Base-by-base conservation (phyloP, 2,329 filamentous ascomycete genomes). In the Fusarium mundagurra region DNA sequence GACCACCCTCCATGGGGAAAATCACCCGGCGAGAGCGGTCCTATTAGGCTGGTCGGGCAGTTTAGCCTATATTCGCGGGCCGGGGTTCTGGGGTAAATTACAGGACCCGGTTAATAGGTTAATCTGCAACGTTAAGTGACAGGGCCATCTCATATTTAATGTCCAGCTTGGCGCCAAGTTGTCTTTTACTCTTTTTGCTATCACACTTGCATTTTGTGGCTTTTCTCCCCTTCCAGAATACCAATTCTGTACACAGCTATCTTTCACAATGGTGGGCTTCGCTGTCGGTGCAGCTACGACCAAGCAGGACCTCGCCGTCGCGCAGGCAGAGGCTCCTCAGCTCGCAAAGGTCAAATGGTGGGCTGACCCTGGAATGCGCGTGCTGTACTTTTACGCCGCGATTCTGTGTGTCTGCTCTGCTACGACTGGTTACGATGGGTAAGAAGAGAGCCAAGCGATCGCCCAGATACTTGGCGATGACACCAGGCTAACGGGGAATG, bases 371-470 rank as follows among this genome's bases (percentile, higher is more conserved):
- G 87, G 89, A 76, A 81, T 91, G 66, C 84, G 89, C 61, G 86
- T 84, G 77, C 84, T 69, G 41, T 69, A 69, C 55, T 70, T 91
- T 14, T 91, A 91, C 78, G 84, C 84, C 61, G 85, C 86, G 78
- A 85, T 84, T 69, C 82, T 85, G 13, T 85, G 90, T 65, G 83
- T 92, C 88, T 89, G 80, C 22, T 91, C 89, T 39, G 89, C 89
- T 48, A 91, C 88, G 27, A 91, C 88, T 8, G 89, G 89, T 60
- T 91, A 90, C 77, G 89, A 92, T 81, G 88, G 88, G 67, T 71
- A 71, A 53, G 45, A 22, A 14, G n/a, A 12, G 29, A 22, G 48
- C 50, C 31, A 53, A 71, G 67, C 12, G 22, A 41, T 64, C 12
- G 33, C 18, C 27, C n/a, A 10, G 18, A 4, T 3, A 33, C 17